Percentiles rank a stretch among this genome's conserved stretches.
phyloP scores from a whole-genome alignment of 108 stramenopile species.

The Discostella stelligeroides region DNA sequence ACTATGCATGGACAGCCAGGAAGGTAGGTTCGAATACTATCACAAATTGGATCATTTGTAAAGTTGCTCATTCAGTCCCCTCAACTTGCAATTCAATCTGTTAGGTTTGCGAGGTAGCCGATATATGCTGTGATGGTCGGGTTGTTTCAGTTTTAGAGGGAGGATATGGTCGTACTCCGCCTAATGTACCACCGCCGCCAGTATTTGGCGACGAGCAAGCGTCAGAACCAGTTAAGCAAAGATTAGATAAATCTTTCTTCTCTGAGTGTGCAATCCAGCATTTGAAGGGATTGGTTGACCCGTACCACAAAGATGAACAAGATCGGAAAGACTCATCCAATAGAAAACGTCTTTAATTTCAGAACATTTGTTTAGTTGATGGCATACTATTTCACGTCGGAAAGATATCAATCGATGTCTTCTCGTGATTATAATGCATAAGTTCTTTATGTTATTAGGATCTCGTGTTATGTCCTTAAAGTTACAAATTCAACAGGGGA shows the following conservation, averaged over 20 bases:
- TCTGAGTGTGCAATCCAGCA: slow-evolving; percentile 84
- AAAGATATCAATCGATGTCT: too few species aligned
- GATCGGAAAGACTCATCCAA: slow-evolving; percentile 7
- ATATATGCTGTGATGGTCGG: slow-evolving; percentile 88
- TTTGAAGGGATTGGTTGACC: slow-evolving; percentile 82
- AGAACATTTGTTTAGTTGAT: background rate
- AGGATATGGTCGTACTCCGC: slow-evolving; percentile 83
- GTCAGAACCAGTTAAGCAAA: slow-evolving; percentile 7
- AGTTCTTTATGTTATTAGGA: too few species aligned
- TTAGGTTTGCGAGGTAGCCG: slow-evolving; percentile 81
- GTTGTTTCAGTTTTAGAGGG: slow-evolving; percentile 95
- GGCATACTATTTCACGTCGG: too few species aligned
- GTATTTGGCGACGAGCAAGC: slow-evolving; percentile 6
- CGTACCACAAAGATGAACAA: slow-evolving; percentile 57
- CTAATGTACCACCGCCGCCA: slow-evolving; percentile 32
- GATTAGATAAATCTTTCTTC: slow-evolving; percentile 74
- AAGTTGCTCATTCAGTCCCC: background rate
- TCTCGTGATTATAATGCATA: too few species aligned
- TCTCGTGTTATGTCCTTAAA: too few species aligned
- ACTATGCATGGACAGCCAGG: slow-evolving; percentile 82
- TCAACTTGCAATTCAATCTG: background rate
- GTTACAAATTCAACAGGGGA: too few species aligned
- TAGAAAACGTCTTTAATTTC: slow-evolving; percentile 7
- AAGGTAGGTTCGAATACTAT: slow-evolving; percentile 45
- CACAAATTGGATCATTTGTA: background rate